A percentile compares a stretch with the other conserved stretches of the same genome.
Evolutionary conservation across 2,329 filamentous ascomycete species (phyloP).

Genomic region (Microcyclosporella mali): DNA sequence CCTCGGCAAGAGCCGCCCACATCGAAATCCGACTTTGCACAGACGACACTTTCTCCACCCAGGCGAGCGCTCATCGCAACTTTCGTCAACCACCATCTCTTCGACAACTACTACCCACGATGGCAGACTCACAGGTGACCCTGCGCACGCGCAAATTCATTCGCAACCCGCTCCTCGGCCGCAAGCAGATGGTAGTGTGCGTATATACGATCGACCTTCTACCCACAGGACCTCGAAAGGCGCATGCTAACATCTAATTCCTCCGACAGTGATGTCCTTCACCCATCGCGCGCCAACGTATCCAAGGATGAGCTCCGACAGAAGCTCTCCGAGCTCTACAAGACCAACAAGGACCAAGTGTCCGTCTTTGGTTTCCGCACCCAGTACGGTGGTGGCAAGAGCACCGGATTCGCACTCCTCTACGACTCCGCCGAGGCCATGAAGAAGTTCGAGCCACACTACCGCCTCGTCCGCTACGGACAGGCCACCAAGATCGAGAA

Average conservation of each 20-base stretch:
- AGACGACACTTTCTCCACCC: constrained; percentile 9
- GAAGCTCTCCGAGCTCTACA: constrained; percentile 95
- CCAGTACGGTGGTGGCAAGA: constrained; percentile 99
- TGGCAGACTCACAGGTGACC: constrained; percentile 67
- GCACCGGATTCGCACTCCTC: constrained; percentile 95
- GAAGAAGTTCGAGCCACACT: constrained; percentile 99
- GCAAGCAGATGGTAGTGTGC: constrained; percentile 99
- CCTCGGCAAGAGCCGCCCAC: too few relatives aligned
- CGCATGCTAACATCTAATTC: constrained; percentile 16
- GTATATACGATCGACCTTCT: constrained; percentile 17
- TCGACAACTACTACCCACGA: constrained; percentile 34
- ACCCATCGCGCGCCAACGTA: constrained; percentile 97
- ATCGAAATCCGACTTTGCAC: constrained; percentile 1
- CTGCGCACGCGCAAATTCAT: constrained; percentile 98
- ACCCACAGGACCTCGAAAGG: constrained; percentile 4
- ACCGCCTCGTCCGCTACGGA: constrained; percentile 92
- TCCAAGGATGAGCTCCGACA: constrained; percentile 96
- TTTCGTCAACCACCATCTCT: neutral
- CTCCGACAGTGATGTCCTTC: constrained; percentile 83
- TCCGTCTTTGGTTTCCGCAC: constrained; percentile 98
- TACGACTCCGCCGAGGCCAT: constrained; percentile 97
- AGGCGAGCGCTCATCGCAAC: constrained; percentile 17
- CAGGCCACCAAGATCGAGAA: constrained; percentile 93
- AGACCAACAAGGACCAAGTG: constrained; percentile 95
- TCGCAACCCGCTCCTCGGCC: constrained; percentile 96